Base-by-base conservation (phyloP, 2,329 filamentous ascomycete genomes). In the Rhynchosporium secalis region DNA sequence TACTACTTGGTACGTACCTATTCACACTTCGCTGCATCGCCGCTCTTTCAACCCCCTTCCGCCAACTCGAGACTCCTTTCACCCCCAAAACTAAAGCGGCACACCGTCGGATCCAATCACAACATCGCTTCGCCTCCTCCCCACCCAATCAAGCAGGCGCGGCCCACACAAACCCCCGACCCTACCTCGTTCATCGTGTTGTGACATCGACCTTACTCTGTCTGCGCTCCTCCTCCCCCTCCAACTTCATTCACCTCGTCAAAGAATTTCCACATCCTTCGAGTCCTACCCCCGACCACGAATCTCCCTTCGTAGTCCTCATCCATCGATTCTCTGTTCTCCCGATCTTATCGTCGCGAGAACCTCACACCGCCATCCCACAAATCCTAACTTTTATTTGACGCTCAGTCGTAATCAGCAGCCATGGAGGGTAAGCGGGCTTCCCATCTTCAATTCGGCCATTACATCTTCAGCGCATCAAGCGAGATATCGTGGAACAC, bases 371-470 rank as follows among this genome's bases (percentile, higher is more conserved):
- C 67, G 67, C 67, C 62, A 69, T 70, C 68, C 68, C 68, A 69
- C 71, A 66, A 66, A 67, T 65, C 60, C 55, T 58, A 61, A 66
- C 65, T 66, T 71, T 70, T 68, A 66, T 65, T 72, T 70, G 67
- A 73, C 72, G 61, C 65, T 62, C 66, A 65, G 63, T 70, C 73
- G 70, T 75, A 75, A 74, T 73, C 72, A 66, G 69, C 67, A 71
- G 66, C 70, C 68, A 77, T 76, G 75, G 75, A 76, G 74, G 75
- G 75, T 77, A 71, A 71, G 75, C 71, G 66, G 65, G 45, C 60
- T 60, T 64, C 56, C 45, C 51, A 26, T 48, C 56, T 56, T 41
- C 56, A 64, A 52, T 41, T 51, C 58, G n/a, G 28, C 45, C 13
- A 55, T 31, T 15, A 12, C 3, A 43, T 33, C 51, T 58, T 47